phyloP scores from a whole-genome alignment of 2,329 filamentous ascomycete genomes.

The Amauroascus verrucosus region DNA sequence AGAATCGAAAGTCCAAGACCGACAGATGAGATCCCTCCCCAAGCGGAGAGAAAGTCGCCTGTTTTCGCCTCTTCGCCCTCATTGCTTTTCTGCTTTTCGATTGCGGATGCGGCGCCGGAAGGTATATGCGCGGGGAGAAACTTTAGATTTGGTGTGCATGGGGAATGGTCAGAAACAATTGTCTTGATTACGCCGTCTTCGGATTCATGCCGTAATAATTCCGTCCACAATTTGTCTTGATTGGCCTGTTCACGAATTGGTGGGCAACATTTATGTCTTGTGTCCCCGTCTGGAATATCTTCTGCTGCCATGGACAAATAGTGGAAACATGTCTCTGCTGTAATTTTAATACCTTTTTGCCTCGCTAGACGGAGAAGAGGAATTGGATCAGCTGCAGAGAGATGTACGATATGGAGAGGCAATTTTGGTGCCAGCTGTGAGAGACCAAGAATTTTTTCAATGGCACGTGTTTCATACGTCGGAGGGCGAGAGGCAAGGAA shows the following conservation, averaged over 20 bases:
- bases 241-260: slow-evolving; percentile 75
- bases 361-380: slow-evolving; percentile 68
- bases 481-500: slow-evolving; percentile 87
- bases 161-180: slow-evolving; percentile 89
- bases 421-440: slow-evolving; percentile 70
- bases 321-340: slow-evolving; percentile 91
- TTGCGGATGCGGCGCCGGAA: slow-evolving; percentile 29
- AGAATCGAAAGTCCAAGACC: slow-evolving; percentile 86
- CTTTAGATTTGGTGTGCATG: slow-evolving; percentile 91
- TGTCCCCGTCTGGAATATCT: slow-evolving; percentile 72
- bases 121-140: slow-evolving; percentile 65
- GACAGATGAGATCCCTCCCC: slow-evolving; percentile 92
- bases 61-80: slow-evolving; percentile 29
- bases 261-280: slow-evolving; percentile 88
- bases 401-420: slow-evolving; percentile 84
- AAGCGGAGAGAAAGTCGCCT: slow-evolving; percentile 90
- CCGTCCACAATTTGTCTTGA: slow-evolving; percentile 77
- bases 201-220: slow-evolving; percentile 50
- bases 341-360: slow-evolving; percentile 66
- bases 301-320: slow-evolving; percentile 80
- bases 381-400: slow-evolving; percentile 81
- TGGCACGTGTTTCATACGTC: slow-evolving; percentile 80
- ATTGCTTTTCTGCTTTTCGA: slow-evolving; percentile 21
- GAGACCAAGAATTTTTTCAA: slow-evolving; percentile 74
- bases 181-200: slow-evolving; percentile 75